phyloP scores from a whole-genome alignment of 495 filamentous ascomycete genomes.

The Cenococcum geophilum region DNA sequence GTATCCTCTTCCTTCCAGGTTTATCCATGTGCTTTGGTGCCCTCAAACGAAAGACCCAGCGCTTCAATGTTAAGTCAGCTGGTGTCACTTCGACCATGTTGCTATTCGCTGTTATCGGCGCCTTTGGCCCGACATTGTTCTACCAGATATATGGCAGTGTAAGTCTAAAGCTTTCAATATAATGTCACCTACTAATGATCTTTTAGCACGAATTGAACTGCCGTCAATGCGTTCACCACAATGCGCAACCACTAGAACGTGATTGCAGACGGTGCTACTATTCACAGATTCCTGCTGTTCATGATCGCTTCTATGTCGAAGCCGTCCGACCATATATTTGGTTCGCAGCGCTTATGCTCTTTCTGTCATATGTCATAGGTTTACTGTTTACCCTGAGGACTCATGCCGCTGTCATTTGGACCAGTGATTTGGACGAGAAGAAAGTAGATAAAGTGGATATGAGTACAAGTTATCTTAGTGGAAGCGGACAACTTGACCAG shows the following conservation, averaged over 20 bases:
- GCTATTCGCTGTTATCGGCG: constrained; percentile 91
- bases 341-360: constrained; percentile 75
- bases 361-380: constrained; percentile 89
- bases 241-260: constrained; percentile 40
- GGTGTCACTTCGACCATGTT: constrained; percentile 98
- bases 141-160: constrained; percentile 97
- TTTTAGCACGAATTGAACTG: constrained; percentile 84
- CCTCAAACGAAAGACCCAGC: constrained; percentile 94
- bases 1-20: constrained; percentile 93
- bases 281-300: constrained; percentile 75
- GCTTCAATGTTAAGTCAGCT: constrained; percentile 95
- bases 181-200: constrained; percentile 34
- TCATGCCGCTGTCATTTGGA: constrained; percentile 96
- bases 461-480: constrained; percentile 20
- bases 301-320: constrained; percentile 79
- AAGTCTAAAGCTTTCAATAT: constrained; percentile 38
- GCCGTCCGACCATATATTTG: constrained; percentile 93
- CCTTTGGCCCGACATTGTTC: constrained; percentile 97
- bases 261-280: constrained; percentile 95
- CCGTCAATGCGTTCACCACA: constrained; percentile 58
- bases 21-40: constrained; percentile 98
- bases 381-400: constrained; percentile 95
- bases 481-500: constrained; percentile 11
- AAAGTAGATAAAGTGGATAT: constrained; percentile 42
- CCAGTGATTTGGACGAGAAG: constrained; percentile 79